Evolutionary conservation across 129 eudicot species (phyloP), one percentile per base, ranked within the genome.

Genomic region (Flaveria bidentis): DNA sequence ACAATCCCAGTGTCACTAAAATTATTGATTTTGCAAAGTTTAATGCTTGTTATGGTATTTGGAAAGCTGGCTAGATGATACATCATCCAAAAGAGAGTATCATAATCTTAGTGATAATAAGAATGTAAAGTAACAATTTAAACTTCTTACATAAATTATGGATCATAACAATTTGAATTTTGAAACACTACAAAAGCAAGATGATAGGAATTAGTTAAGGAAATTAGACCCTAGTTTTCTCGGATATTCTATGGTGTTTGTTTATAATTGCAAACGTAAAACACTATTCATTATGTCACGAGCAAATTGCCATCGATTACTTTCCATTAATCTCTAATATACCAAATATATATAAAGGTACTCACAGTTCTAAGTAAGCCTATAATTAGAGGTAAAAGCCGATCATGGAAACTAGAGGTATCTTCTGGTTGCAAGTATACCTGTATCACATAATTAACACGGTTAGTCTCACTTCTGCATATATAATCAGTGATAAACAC

Each of bases 331-430:
- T 71, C 41, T 39, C 23, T 45, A 6, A 44, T 62, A 65, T 26
- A 61, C 9, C 14, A 72, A 71, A 47, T 49, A 20, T 30, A 42
- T 55, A 69, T 45, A 71, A 9, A 53, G 66, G 30, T 53, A 79
- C 97, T 88, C 83, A 93, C 98, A 17, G 98, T 91, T 85, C 96
- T 89, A 53, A 93, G 98, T 80, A 93, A 88, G 67, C 98, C 98
- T 81, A 93, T 87, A 65, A 93, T 78, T 66, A 88, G 83, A n/a
- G 98, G 96, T 65, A 93, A 89, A 84, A 93, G 91, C 76, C 82
- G 92, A 78, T 93, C 97, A 76, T 82, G 92, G 71, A 87, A 84
- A 77, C 76, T 82, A n/a, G 95, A 82, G 18, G 85, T 75, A 62
- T 88, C 91, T 72, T 88, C 96, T 84, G 84, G 86, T 72, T 88